A percentile compares a stretch with the other conserved stretches of the same genome.
These are phyloP conservation scores for Suhomyces canberraensis DNA, from an alignment of 805 yeast species.

Conservation along the genomic window DNA sequence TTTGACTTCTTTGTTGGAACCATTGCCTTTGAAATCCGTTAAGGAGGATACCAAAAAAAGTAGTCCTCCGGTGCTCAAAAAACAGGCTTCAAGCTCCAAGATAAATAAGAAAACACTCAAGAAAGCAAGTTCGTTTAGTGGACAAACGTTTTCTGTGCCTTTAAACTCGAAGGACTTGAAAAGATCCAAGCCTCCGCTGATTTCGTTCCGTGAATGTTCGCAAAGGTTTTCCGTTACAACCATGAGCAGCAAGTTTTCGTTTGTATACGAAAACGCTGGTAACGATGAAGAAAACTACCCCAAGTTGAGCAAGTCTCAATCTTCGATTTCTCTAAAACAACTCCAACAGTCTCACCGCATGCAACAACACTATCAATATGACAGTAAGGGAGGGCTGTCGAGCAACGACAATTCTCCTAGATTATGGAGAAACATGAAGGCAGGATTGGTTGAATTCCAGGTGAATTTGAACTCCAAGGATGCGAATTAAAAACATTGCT, in stretches of 20 bases:
- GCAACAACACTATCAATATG: constrained; percentile 5
- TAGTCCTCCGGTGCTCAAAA: constrained; percentile 3
- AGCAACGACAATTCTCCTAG: constrained; percentile 4
- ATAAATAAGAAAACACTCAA: constrained; percentile 10
- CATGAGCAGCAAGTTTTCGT: constrained; percentile 9
- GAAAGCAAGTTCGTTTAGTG: constrained; percentile 12
- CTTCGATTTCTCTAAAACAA: constrained; percentile 1
- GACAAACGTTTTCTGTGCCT: not conserved
- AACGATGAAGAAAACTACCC: constrained; percentile 4
- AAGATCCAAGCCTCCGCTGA: constrained; percentile 6
- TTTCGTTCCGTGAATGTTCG: constrained; percentile 11
- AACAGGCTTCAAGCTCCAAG: constrained; percentile 9
- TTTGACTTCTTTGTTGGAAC: not conserved
- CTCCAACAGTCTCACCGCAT: not conserved
- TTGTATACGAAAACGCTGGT: constrained; percentile 13
- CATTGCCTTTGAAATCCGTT: constrained; percentile 1
- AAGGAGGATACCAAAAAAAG: not conserved
- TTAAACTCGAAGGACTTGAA: not conserved
- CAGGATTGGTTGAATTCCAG: constrained; percentile 16
- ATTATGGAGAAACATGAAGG: constrained; percentile 11
- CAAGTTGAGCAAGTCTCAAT: constrained; percentile 2
- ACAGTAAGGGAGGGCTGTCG: not conserved
- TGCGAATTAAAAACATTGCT: not conserved
- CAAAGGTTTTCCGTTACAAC: constrained; percentile 9
- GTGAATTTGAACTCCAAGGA: constrained; percentile 8